These are phyloP conservation scores for Haberlea rhodopensis DNA, from an alignment of 257 asterid species.

Conservation along the genomic window DNA sequence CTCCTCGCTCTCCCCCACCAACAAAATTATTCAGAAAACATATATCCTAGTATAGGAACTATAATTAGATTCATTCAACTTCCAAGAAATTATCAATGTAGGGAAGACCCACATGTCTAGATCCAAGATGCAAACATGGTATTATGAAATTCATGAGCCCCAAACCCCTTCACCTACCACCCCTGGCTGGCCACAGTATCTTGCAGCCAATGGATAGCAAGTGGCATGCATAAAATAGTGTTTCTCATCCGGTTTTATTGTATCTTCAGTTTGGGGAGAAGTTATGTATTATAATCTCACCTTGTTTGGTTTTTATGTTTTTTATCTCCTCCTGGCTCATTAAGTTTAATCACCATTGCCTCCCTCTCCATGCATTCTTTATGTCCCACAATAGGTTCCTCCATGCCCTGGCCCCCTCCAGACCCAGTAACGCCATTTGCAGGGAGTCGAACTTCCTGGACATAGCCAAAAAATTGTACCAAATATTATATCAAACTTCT, in stretches of 20 bases:
- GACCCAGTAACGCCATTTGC: slow-evolving; percentile 50
- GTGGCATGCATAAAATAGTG: slow-evolving; percentile 5
- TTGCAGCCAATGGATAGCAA: slow-evolving; percentile 17
- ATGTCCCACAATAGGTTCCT: slow-evolving; percentile 32
- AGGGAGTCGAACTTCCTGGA: slow-evolving; percentile 57
- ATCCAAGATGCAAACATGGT: slow-evolving; percentile 1
- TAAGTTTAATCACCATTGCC: slow-evolving; percentile 28
- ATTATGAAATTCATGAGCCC: not conserved
- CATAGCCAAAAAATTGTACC: slow-evolving; percentile 19
- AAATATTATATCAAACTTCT: not conserved
- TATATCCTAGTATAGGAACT: not conserved
- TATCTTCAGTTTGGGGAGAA: slow-evolving; percentile 6
- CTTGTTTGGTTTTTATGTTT: slow-evolving; percentile 35
- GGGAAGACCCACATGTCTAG: not conserved
- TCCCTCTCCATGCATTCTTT: slow-evolving; percentile 34
- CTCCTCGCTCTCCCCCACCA: not conserved
- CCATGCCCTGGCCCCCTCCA: slow-evolving; percentile 35
- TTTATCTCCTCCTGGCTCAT: slow-evolving; percentile 29
- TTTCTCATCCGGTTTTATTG: slow-evolving; percentile 20
- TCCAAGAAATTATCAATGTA: not conserved
- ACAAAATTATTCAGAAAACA: no score
- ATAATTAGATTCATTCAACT: not conserved
- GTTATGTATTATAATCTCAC: slow-evolving; percentile 31
- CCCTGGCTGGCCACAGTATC: slow-evolving; percentile 2
- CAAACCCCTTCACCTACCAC: not conserved